phyloP scores from a whole-genome alignment of 768 basidiomycete genomes.

The Mycena kentingensis region DNA sequence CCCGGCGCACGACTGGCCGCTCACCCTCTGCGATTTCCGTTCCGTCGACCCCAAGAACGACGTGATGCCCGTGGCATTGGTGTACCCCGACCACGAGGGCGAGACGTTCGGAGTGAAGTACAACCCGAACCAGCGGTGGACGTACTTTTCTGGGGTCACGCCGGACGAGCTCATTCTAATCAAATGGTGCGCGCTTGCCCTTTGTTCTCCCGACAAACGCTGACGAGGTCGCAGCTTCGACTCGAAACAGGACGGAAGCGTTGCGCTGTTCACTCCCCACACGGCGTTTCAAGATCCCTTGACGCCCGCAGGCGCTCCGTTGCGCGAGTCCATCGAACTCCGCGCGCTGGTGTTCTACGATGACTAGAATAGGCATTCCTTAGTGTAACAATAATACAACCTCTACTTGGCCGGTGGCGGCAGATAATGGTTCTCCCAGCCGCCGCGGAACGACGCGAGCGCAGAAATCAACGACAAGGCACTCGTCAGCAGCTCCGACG shows the following conservation, averaged over 20 bases:
- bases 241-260: slow-evolving; percentile 33
- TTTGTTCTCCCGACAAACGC: background rate
- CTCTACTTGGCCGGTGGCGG: background rate
- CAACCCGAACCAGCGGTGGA: slow-evolving; percentile 39
- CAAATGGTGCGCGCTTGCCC: slow-evolving; percentile 37
- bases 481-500: slow-evolving; percentile 12
- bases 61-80: slow-evolving; percentile 33
- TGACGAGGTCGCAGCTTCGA: slow-evolving; percentile 26
- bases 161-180: slow-evolving; percentile 39
- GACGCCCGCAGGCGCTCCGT: slow-evolving; percentile 50
- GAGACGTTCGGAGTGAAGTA: slow-evolving; percentile 39
- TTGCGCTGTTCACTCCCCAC: slow-evolving; percentile 61
- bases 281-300: slow-evolving; percentile 60
- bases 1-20: slow-evolving; percentile 40
- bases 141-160: slow-evolving; percentile 36
- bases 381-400: no score
- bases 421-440: slow-evolving; percentile 9
- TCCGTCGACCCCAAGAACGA: slow-evolving; percentile 36
- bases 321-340: slow-evolving; percentile 62
- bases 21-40: slow-evolving; percentile 44
- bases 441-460: slow-evolving; percentile 13
- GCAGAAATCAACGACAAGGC: slow-evolving; percentile 19
- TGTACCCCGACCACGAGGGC: slow-evolving; percentile 39
- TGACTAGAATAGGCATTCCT: background rate
- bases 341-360: slow-evolving; percentile 68